Evolutionary conservation across 2,329 filamentous ascomycete genomes (phyloP), one percentile per base, ranked within the genome.

Genomic region (Dactylellina drechsleri): DNA sequence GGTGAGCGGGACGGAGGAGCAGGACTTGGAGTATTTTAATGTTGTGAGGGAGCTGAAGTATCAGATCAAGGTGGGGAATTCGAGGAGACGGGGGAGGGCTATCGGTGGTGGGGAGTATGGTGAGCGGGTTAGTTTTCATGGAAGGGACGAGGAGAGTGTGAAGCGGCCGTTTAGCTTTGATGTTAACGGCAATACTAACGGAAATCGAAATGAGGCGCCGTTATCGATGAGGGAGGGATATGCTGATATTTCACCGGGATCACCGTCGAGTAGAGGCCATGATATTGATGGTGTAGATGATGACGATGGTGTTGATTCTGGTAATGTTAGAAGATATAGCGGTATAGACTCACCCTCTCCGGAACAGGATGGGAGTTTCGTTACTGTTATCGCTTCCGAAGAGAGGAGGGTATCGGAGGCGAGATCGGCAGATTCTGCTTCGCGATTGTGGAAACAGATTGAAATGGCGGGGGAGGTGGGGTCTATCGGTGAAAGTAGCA

Each of bases 21-120:
- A 67, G 47, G 64, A 75, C 40, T 56, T 75, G 49, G 70, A 75
- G 47, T 75, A 75, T 59, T 67, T 57, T 36, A 56, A 75, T 58
- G 59, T 75, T 8, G 57, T 75, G 1, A 49, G 70, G 52, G 70
- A 75, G 57, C 47, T 75, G 57, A 66, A 56, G 18, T 75, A 75
- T 31, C 70, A 75, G 20, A 75, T 75, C 20, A 47, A 28, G 23
- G 52, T 75, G 15, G 67, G 62, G 62, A 68, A 75, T 36, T 59
- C 56, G 5, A 47, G 64, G 5, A 31, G 70, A 13, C 41, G 70
- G 16, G 70, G 70, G 5, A 61, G 64, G 15, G 61, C 61, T 26
- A 26, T 67, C n/a, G 28, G 43, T 20, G n/a, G 28, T 23, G 15
- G 40, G 18, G 47, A 23, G 20, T 47, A 13, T 47, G 43, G 12